Base-by-base conservation (phyloP, 495 filamentous ascomycete genomes). In the Penicillium lagena region DNA sequence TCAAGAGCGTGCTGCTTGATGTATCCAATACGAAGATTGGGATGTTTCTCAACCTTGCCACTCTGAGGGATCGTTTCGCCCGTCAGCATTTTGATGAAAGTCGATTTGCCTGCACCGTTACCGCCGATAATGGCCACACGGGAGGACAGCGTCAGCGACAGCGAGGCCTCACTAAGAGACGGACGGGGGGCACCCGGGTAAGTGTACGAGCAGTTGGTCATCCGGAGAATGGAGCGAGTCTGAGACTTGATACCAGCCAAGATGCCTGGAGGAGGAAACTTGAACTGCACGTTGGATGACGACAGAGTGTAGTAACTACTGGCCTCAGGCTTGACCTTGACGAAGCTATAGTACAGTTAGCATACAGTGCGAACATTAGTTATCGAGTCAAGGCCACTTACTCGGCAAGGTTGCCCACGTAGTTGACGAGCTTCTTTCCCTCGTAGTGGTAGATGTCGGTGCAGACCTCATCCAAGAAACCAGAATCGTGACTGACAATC, bases 381-480 rank as follows among this genome's bases (percentile, higher is more conserved):
- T 14, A 45, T 14, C 33, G 28, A 11, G 7, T 12, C n/a, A 54
- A 56, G 1, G 3, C 7, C n/a, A 54, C 58, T 56, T 61, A 68
- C 62, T 76, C 89, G 30, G 89, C 84, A 28, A 99, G 81, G 61
- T 99, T 99, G 47, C 93, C 93, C 64, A 85, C 87, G 77, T 95
- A 97, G 70, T 81, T 87, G 33, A 86, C 85, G 5, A 99, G 80
- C 71, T 97, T 97, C 82, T 99, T 99, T 56, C 78, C 73, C 65
- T 99, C 93, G 71, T 99, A 99, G 70, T 99, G 93, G 71, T 96
- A 97, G 66, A 99, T 96, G 61, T 99, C 94, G 6, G 93, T 99
- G 57, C 91, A 96, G 44, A 99, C 89, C 29, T 89, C 85, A 62
- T 99, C 93, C 34, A 99, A 72, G 78, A 99, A 99, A 35, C 86